Base-by-base conservation (phyloP, 306 rosid species). In the Vigna unguiculata region DNA sequence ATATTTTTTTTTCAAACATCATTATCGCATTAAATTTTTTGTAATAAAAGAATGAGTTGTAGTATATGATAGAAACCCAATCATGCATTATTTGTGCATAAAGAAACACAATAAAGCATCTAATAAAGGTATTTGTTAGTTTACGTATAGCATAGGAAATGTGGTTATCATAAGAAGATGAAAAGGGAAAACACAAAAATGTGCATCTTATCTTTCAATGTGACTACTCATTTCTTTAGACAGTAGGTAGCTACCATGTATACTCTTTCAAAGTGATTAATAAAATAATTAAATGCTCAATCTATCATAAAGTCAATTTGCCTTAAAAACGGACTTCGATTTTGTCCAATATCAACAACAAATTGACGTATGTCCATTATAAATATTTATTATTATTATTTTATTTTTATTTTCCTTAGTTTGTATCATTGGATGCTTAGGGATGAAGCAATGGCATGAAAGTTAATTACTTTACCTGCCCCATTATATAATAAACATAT, bases 271-370 rank as follows among this genome's bases (percentile, higher is more conserved):
- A 48, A 28, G 28, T 49, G 1, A 55, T 43, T n/a, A 67, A 67
- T 67, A 17, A 55, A 10, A 41, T 41, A 41, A 25, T 41, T 46
- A 72, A 72, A 40, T 11, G 43, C 4, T 28, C 15, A 28, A 53
- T 21, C 3, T 20, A 54, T 46, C 11, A 25, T 15, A 66, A 66
- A 77, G 75, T 77, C 75, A 67, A 80, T 32, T 4, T 41, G 13
- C 43, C 38, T 59, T 25, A 49, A 63, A 38, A 25, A 20, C 17
- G 7, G 13, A 13, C 76, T 30, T 20, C 55, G 62, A 69, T 48
- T 41, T 41, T 69, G 81, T 75, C 84, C 24, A 69, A 69, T 61
- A 81, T 36, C 77, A 74, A 34, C 70, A 11, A 36, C 32, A 43
- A 45, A 55, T 55, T 68, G 53, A 58, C 28, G 51, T 53, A 60